phyloP scores from a whole-genome alignment of 2,329 filamentous ascomycete species.

The Exophiala spinifera region DNA sequence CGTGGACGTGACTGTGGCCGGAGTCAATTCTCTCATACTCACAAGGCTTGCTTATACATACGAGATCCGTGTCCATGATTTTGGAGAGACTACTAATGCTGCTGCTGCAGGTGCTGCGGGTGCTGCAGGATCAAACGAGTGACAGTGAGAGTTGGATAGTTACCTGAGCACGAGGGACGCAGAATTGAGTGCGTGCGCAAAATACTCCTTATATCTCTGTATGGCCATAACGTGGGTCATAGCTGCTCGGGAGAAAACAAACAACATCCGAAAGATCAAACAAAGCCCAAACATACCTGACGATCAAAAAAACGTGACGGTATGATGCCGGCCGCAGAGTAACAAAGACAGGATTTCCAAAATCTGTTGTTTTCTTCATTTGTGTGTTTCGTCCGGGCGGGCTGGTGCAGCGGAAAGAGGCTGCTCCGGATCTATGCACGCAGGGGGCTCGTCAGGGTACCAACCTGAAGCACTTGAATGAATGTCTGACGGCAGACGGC shows the following conservation, averaged over 20 bases:
- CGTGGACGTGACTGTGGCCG: constrained; percentile 20
- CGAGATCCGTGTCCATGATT: neutral
- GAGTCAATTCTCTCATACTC: neutral
- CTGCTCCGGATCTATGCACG: constrained; percentile 9
- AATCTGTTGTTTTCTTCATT: neutral
- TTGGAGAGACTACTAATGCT: neutral
- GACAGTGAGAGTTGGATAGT: neutral
- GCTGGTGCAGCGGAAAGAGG: constrained; percentile 16
- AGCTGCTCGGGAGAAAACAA: constrained; percentile 9
- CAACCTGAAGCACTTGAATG: constrained; percentile 14
- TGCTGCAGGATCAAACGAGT: constrained; percentile 1
- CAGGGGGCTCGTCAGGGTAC: constrained; percentile 13
- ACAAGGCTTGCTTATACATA: neutral
- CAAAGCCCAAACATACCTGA: constrained; percentile 17
- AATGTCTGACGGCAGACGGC: neutral
- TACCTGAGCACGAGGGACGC: neutral
- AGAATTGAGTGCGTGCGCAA: neutral
- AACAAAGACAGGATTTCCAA: neutral
- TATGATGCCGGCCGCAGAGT: neutral
- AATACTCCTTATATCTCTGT: neutral
- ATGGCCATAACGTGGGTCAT: neutral
- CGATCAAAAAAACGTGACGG: neutral
- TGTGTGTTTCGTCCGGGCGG: constrained; percentile 16
- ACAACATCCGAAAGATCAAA: constrained; percentile 19
- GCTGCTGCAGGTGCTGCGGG: neutral